Evolutionary conservation across 257 asterid species (phyloP), one percentile per base, ranked within the genome.

Genomic region (Solanum chmielewskii): DNA sequence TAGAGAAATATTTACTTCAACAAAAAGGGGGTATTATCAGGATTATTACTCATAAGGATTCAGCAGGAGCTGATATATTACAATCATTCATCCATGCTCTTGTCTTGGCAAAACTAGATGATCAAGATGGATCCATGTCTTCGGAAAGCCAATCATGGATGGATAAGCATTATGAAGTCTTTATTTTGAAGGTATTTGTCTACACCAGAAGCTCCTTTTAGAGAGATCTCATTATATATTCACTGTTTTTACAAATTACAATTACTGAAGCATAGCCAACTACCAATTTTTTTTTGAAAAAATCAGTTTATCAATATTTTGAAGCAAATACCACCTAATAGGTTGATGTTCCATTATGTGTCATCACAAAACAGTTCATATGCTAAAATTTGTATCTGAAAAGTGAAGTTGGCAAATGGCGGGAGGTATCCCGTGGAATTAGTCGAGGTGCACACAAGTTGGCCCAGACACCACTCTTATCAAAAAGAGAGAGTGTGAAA

Each of bases 31-130:
- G 91, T 35, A 47, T 81, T 29, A 85, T 94, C 85, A 88, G 87
- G 87, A 87, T 93, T 86, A 83, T 97, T 44, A 90, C 94, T 92
- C 99, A 95, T 89, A 94, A 88, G 92, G 98, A 93, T 87, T 94
- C 98, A 35, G 87, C 92, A 1, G 93, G 98, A 62, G 91, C 94
- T 83, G 99, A 95, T 87, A 85, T 94, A 89, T 84, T 97, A 64
- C 93, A 88, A 88, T 97, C 99, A 60, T 97, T 90, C 87, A 83
- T 93, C 76, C 99, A 95, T 87, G 96, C 99, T 59, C 94, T 94
- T 75, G 94, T 94, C 87, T 86, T 93, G 92, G 92, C 92, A 88
- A 93, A 91, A 82, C 94, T 92, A 44, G 88, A 83, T 49, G 89
- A 87, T 31, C 90, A 87, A 49, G 92, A 91, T 52, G 88, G 60